Percentiles rank a stretch among this genome's conserved stretches.
phyloP scores from a whole-genome alignment of 2,329 filamentous ascomycete genomes.

The Paraconiothyrium sp. region DNA sequence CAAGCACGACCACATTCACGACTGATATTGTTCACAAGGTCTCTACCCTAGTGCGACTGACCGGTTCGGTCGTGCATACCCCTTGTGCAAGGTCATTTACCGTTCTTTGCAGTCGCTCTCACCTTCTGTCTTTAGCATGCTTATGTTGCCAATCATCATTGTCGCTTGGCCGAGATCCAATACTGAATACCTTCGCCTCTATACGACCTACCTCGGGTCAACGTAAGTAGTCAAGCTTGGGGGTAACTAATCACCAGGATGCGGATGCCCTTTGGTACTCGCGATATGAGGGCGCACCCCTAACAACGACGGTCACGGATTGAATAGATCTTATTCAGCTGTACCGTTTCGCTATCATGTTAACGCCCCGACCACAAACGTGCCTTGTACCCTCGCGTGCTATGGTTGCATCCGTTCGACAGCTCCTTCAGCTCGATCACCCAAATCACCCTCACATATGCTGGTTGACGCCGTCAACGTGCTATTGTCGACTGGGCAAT shows the following conservation, averaged over 20 bases:
- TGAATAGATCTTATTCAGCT: background rate
- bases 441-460: background rate
- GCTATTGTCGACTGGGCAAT: background rate
- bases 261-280: background rate
- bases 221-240: background rate
- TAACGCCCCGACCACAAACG: background rate
- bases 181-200: background rate
- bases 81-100: background rate
- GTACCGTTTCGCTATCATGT: background rate
- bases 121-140: background rate
- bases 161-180: background rate
- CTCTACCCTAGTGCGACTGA: background rate
- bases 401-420: constrained; percentile 10
- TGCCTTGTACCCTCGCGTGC: background rate
- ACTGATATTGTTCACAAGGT: background rate
- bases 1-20: constrained; percentile 1
- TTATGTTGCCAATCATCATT: background rate
- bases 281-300: background rate
- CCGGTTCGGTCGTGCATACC: background rate
- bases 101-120: background rate
- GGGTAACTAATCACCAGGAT: background rate
- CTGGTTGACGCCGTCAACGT: background rate
- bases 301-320: too few relatives aligned
- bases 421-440: background rate
- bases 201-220: background rate